Evolutionary conservation across 345 rosid species (phyloP), one percentile per base, ranked within the genome.

Genomic region (Citropsis articulata): DNA sequence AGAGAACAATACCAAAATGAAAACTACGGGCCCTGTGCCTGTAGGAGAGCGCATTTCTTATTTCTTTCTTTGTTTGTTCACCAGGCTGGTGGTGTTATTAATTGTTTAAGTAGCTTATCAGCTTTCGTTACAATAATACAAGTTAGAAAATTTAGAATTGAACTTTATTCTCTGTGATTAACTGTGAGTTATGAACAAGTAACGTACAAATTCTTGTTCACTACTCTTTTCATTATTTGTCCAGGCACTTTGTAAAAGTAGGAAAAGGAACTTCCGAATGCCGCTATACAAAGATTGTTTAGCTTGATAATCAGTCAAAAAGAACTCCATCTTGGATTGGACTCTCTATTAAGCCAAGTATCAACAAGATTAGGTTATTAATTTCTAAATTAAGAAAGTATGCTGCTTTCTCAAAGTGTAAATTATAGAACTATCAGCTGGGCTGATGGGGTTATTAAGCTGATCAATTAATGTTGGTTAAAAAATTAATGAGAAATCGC

Each of bases 1-100:
- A n/a, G 55, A 30, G 72, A 57, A 48, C 16, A 75, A 65, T 45
- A 65, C 35, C 40, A 63, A 40, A 19, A 75, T 27, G 69, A 76
- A 45, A 40, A 70, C 18, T 4, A 25, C 16, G 6, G 27, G 27
- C 61, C 42, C 7, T 53, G 25, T 21, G 30, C 31, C 7, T 53
- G 31, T 18, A 30, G 56, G 75, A 59, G 66, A 68, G 50, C 9
- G 0, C 73, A 70, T 70, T 27, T 18, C 21, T 27, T 24, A 0
- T 25, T 42, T 42, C 42, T 24, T 6, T 5, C 40, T 67, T 38
- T 40, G 7, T 31, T 18, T 64, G 33, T 64, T 19, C 2, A 33
- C 10, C 59, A 25, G 38, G 36, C 9, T 4, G 36, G 75, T 21
- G 27, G 71, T 38, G 30, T 38, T 36, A 31, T 6, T 18, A 28